These are phyloP conservation scores for Lotus japonicus DNA, from an alignment of 306 rosid species.

Conservation along the genomic window DNA sequence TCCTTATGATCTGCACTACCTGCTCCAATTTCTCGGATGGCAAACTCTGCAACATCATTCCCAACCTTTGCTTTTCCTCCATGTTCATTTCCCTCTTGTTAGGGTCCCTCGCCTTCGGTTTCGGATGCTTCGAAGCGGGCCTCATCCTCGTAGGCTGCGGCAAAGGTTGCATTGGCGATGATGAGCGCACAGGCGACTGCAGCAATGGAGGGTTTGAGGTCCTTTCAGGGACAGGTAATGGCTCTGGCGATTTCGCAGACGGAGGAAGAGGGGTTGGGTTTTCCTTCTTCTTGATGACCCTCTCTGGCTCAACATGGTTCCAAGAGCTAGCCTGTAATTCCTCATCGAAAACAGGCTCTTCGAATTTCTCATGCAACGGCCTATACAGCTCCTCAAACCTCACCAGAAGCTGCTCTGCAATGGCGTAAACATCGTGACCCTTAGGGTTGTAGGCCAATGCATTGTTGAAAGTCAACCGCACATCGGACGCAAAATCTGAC, in stretches of 20 bases:
- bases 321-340: slow-evolving; percentile 84
- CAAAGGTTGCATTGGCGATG: slow-evolving; percentile 61
- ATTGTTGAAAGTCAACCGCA: slow-evolving; percentile 70
- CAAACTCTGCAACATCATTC: slow-evolving; percentile 81
- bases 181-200: slow-evolving; percentile 64
- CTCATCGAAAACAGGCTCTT: slow-evolving; percentile 48
- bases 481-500: slow-evolving; percentile 60
- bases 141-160: slow-evolving; percentile 54
- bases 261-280: not conserved
- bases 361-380: slow-evolving; percentile 46
- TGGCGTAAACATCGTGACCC: slow-evolving; percentile 58
- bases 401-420: slow-evolving; percentile 54
- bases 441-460: slow-evolving; percentile 79
- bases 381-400: slow-evolving; percentile 62
- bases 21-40: slow-evolving; percentile 96
- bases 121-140: slow-evolving; percentile 81
- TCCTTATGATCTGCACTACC: slow-evolving; percentile 82
- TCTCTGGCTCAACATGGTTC: slow-evolving; percentile 61
- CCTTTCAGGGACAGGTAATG: slow-evolving; percentile 26
- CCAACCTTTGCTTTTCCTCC: slow-evolving; percentile 89
- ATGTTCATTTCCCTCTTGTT: slow-evolving; percentile 87
- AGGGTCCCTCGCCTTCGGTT: slow-evolving; percentile 92
- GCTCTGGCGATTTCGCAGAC: slow-evolving; percentile 1
- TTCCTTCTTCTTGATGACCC: slow-evolving; percentile 32
- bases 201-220: slow-evolving; percentile 47